A percentile compares a stretch with the other conserved stretches of the same genome.
phyloP scores from a whole-genome alignment of 305 asterid species.

The Ilex paraguariensis region DNA sequence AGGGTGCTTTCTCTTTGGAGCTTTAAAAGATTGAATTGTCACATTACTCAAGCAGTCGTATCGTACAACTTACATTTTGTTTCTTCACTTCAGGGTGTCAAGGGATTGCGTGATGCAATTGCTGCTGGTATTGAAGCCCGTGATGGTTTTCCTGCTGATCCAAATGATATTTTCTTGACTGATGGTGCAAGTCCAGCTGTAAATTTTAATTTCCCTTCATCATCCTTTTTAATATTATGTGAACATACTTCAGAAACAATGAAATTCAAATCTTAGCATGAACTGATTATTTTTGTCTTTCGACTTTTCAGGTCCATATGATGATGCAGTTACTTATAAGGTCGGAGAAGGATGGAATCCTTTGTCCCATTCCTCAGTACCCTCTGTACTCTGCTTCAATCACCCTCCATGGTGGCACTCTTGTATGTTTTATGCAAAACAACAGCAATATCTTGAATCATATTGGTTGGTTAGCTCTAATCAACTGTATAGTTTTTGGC shows the following conservation, averaged over 20 bases:
- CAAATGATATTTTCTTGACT: slow-evolving; percentile 79
- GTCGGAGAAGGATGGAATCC: slow-evolving; percentile 68
- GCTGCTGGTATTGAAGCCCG: slow-evolving; percentile 84
- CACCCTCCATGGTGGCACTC: slow-evolving; percentile 91
- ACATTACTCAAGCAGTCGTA: neutral
- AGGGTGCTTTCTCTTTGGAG: slow-evolving; percentile 11
- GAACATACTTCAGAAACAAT: too few species aligned
- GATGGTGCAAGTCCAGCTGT: slow-evolving; percentile 98
- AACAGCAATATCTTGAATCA: neutral
- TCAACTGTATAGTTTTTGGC: neutral
- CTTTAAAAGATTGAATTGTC: neutral
- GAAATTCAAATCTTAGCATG: too few species aligned
- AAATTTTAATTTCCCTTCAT: slow-evolving; percentile 5
- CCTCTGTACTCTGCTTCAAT: slow-evolving; percentile 96
- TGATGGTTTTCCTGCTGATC: slow-evolving; percentile 82
- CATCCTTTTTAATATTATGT: too few species aligned
- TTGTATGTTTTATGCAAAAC: slow-evolving; percentile 36
- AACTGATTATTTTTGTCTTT: neutral
- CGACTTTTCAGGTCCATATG: slow-evolving; percentile 71
- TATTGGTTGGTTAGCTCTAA: neutral
- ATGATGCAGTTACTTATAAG: slow-evolving; percentile 88
- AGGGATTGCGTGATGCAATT: slow-evolving; percentile 79
- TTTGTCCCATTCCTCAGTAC: slow-evolving; percentile 92
- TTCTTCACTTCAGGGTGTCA: slow-evolving; percentile 56
- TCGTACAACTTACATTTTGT: neutral